phyloP scores from a whole-genome alignment of 1,139 yeast genomes.

The Entelexis sorbosivorans region DNA sequence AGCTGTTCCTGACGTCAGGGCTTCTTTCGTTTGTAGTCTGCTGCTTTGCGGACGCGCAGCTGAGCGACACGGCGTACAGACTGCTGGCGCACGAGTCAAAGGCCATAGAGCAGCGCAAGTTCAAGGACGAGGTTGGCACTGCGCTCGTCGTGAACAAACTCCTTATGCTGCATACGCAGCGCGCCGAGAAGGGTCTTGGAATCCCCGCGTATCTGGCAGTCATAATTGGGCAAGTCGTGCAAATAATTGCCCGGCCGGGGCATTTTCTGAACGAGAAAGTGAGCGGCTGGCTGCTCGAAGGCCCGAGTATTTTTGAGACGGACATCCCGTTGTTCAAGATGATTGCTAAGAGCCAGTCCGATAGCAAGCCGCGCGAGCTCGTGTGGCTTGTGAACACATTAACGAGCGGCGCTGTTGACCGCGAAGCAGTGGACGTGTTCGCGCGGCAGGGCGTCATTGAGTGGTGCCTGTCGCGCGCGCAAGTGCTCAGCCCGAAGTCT shows the following conservation, averaged over 20 bases:
- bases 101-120: conserved; percentile 24
- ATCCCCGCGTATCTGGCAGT: conserved; percentile 37
- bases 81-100: conserved; percentile 8
- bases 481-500: conserved; percentile 34
- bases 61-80: conserved; percentile 9
- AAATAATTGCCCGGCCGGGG: conserved; percentile 55
- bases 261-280: conserved; percentile 61
- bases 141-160: conserved; percentile 53
- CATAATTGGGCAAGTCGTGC: conserved; percentile 44
- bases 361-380: conserved; percentile 47
- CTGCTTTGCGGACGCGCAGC: neutral
- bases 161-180: conserved; percentile 34
- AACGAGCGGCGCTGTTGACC: conserved; percentile 37
- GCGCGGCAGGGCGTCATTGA: conserved; percentile 50
- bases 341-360: conserved; percentile 38
- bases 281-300: conserved; percentile 34
- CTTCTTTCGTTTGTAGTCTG: conserved; percentile 18
- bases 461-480: conserved; percentile 44
- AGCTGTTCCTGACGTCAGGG: conserved; percentile 16
- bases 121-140: conserved; percentile 50
- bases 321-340: conserved; percentile 58
- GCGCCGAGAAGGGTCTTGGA: conserved; percentile 23
- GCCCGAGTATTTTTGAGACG: conserved; percentile 42
- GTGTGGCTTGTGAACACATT: conserved; percentile 55
- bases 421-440: conserved; percentile 44